Evolutionary conservation across 2,329 filamentous ascomycete species (phyloP).

Genomic region (Penicillium sp.): DNA sequence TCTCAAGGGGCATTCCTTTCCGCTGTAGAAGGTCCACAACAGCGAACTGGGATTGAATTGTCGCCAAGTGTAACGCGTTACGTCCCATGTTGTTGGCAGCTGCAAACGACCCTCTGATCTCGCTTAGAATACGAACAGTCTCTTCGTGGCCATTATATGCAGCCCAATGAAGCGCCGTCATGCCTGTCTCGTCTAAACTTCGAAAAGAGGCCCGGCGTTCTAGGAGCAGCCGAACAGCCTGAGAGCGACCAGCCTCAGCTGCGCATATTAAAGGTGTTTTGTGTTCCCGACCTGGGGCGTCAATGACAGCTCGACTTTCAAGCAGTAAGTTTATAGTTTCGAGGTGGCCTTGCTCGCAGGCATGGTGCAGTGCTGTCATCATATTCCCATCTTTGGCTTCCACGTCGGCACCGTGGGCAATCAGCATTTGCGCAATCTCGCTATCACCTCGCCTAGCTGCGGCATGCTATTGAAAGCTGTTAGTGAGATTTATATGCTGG

Average conservation of each 20-base stretch:
- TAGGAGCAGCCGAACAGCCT: constrained; percentile 35
- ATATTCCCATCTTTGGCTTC: constrained; percentile 42
- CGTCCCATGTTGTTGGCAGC: constrained; percentile 34
- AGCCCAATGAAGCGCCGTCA: constrained; percentile 46
- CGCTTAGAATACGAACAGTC: constrained; percentile 36
- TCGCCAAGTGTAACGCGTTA: constrained; percentile 43
- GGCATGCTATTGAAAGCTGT: constrained; percentile 24
- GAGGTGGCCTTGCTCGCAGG: constrained; percentile 36
- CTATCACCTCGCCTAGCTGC: constrained; percentile 40
- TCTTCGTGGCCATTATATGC: constrained; percentile 44
- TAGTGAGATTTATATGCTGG: too few relatives aligned
- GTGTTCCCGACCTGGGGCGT: constrained; percentile 34
- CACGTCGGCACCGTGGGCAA: constrained; percentile 37
- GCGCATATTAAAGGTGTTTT: constrained; percentile 44
- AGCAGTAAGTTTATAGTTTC: constrained; percentile 35
- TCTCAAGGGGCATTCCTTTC: constrained; percentile 34
- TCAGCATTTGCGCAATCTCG: constrained; percentile 37
- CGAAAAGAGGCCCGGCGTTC: constrained; percentile 35
- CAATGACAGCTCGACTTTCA: constrained; percentile 36
- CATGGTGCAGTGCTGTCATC: constrained; percentile 43
- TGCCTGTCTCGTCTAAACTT: constrained; percentile 36
- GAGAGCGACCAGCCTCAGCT: constrained; percentile 34
- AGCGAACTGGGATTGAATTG: constrained; percentile 40
- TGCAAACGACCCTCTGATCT: constrained; percentile 33
- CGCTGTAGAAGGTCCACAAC: constrained; percentile 44